phyloP scores from a whole-genome alignment of 495 filamentous ascomycete species.

The Neurospora sp. region DNA sequence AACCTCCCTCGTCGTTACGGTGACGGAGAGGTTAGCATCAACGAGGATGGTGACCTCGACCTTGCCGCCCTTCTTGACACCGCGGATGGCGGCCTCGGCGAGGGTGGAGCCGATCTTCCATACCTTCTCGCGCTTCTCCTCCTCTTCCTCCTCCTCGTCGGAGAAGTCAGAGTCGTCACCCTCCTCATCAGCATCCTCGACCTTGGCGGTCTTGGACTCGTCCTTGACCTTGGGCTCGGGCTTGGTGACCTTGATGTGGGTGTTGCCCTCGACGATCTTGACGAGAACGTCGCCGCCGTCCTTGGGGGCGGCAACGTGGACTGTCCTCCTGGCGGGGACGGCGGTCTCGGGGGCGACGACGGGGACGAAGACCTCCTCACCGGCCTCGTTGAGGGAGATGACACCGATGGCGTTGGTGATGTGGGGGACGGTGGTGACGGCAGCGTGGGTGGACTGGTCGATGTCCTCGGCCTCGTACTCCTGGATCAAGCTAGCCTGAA shows the following conservation, averaged over 20 bases:
- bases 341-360: conserved; percentile 79
- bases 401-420: conserved; percentile 82
- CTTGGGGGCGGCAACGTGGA: conserved; percentile 61
- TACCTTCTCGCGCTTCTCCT: conserved; percentile 80
- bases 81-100: conserved; percentile 76
- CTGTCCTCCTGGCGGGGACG: conserved; percentile 74
- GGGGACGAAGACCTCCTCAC: conserved; percentile 58
- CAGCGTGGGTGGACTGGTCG: conserved; percentile 88
- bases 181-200: conserved; percentile 39
- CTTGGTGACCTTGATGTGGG: conserved; percentile 84
- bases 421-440: conserved; percentile 89
- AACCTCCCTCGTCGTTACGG: conserved; percentile 73
- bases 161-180: conserved; percentile 49
- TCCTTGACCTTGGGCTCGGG: conserved; percentile 63
- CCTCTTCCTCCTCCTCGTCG: conserved; percentile 71
- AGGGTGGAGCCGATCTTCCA: conserved; percentile 81
- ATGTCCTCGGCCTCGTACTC: conserved; percentile 92
- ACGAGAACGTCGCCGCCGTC: conserved; percentile 79
- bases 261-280: conserved; percentile 73
- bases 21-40: conserved; percentile 62
- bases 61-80: conserved; percentile 77
- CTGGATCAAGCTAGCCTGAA: conserved; percentile 86
- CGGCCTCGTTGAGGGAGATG: conserved; percentile 54
- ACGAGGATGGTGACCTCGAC: conserved; percentile 90
- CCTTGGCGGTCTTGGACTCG: conserved; percentile 28